These are phyloP conservation scores for Verticillium longisporum DNA, from an alignment of 2,329 filamentous ascomycete genomes.

Conservation along the genomic window DNA sequence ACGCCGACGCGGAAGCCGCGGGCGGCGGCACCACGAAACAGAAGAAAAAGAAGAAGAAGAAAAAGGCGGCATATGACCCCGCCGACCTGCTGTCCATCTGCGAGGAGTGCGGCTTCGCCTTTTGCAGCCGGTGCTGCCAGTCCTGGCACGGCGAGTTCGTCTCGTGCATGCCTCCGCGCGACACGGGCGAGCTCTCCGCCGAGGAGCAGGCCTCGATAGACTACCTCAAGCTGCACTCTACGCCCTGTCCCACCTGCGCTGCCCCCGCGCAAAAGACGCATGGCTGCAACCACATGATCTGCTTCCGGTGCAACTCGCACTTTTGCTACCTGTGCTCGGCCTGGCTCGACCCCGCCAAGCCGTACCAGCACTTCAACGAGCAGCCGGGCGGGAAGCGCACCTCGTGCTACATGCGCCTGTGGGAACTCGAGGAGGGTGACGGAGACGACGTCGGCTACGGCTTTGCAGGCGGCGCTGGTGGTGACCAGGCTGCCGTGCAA, in stretches of 20 bases:
- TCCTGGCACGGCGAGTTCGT: slow-evolving; percentile 91
- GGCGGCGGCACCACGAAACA: slow-evolving; percentile 12
- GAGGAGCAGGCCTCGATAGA: slow-evolving; percentile 84
- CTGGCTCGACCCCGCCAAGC: slow-evolving; percentile 77
- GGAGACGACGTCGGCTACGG: slow-evolving; percentile 43
- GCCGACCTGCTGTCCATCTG: slow-evolving; percentile 74
- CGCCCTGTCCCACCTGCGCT: slow-evolving; percentile 81
- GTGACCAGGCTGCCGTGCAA: not conserved
- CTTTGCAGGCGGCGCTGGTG: slow-evolving; percentile 30
- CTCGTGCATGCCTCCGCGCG: slow-evolving; percentile 60
- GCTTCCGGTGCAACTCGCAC: slow-evolving; percentile 81
- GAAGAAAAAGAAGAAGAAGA: slow-evolving; percentile 15
- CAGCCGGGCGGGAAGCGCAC: slow-evolving; percentile 43
- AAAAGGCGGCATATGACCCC: slow-evolving; percentile 25
- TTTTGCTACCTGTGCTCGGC: slow-evolving; percentile 91
- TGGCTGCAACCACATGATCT: slow-evolving; percentile 97
- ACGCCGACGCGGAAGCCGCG: slow-evolving; percentile 20
- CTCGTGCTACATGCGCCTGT: slow-evolving; percentile 76
- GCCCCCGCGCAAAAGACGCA: slow-evolving; percentile 83
- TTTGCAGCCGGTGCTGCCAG: slow-evolving; percentile 63
- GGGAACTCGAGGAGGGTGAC: slow-evolving; percentile 84
- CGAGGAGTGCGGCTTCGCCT: slow-evolving; percentile 83
- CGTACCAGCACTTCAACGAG: slow-evolving; percentile 84
- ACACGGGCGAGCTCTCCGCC: slow-evolving; percentile 64
- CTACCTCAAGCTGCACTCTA: slow-evolving; percentile 75